Conservation (phyloP, 805 yeast species). For the Monosporozyma aerobia region DNA sequence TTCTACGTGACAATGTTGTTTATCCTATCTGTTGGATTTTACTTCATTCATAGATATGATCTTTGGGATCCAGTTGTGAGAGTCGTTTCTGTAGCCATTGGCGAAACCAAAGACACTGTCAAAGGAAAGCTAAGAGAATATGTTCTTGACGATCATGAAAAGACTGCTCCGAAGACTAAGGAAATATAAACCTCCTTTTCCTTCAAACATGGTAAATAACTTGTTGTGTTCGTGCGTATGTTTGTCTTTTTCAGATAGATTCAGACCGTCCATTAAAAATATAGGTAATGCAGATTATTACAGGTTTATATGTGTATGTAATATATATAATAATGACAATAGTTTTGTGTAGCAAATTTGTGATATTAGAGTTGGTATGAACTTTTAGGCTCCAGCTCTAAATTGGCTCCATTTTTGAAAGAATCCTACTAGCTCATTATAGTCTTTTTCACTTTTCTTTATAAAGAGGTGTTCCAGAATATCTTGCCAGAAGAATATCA, state of each 20-base stretch:
- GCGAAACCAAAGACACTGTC: constrained; percentile 47
- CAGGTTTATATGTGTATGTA: background rate
- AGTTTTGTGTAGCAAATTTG: background rate
- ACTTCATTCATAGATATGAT: constrained; percentile 59
- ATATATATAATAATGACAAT: background rate
- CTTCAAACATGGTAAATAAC: background rate
- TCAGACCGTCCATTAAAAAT: background rate
- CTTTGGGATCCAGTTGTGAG: constrained; percentile 67
- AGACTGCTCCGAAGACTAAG: background rate
- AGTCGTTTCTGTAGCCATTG: constrained; percentile 48
- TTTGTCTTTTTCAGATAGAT: background rate
- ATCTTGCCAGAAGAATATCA: constrained; percentile 45
- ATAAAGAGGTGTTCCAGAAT: constrained; percentile 37
- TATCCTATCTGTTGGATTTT: constrained; percentile 49
- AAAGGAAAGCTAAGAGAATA: constrained; percentile 51
- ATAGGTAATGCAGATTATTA: background rate
- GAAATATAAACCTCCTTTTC: background rate
- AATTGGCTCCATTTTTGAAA: constrained; percentile 30
- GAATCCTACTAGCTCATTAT: constrained; percentile 25
- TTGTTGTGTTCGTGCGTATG: no score
- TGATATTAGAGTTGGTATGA: background rate
- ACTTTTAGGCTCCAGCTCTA: background rate
- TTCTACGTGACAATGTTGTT: constrained; percentile 59
- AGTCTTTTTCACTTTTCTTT: constrained; percentile 28
- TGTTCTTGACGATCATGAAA: constrained; percentile 40